These are phyloP conservation scores for Lactarius akahatsu DNA, from an alignment of 768 basidiomycete species.

Conservation along the genomic window DNA sequence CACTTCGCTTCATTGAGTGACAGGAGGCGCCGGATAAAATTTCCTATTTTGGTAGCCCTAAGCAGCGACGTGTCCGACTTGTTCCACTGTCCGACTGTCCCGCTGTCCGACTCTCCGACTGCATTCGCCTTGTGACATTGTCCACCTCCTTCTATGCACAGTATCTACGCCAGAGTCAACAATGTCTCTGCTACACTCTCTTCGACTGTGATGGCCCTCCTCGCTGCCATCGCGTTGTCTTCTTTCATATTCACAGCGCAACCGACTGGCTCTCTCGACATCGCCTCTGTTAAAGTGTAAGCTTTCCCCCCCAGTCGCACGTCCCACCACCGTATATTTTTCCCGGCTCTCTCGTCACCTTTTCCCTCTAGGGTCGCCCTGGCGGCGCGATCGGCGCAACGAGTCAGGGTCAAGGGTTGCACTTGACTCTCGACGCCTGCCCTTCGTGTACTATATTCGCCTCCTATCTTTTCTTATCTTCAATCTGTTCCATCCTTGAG, in stretches of 20 bases:
- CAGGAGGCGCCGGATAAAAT: conserved; percentile 19
- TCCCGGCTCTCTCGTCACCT: not conserved
- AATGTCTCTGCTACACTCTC: conserved; percentile 72
- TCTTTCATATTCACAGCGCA: conserved; percentile 62
- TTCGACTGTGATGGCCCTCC: conserved; percentile 69
- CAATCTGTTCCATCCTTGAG: not conserved
- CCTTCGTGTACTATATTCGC: not conserved
- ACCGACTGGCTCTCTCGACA: conserved; percentile 55
- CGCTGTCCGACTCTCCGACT: not conserved
- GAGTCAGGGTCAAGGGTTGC: conserved; percentile 14
- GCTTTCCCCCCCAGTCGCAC: conserved; percentile 30
- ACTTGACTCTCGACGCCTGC: not conserved
- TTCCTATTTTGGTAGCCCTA: conserved; percentile 5
- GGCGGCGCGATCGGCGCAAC: not conserved
- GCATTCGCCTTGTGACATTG: not conserved
- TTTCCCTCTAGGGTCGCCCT: not conserved
- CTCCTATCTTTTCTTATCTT: conserved; percentile 11
- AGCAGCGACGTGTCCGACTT: conserved; percentile 15
- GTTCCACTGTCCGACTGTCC: not conserved
- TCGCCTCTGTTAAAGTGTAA: conserved; percentile 77
- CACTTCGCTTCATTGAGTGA: not conserved
- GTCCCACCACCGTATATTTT: not conserved
- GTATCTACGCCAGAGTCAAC: conserved; percentile 66
- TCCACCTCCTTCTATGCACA: conserved; percentile 49
- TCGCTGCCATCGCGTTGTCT: conserved; percentile 70